Evolutionary conservation across 2,329 filamentous ascomycete genomes (phyloP).

Genomic region (Trichoderma sp.): DNA sequence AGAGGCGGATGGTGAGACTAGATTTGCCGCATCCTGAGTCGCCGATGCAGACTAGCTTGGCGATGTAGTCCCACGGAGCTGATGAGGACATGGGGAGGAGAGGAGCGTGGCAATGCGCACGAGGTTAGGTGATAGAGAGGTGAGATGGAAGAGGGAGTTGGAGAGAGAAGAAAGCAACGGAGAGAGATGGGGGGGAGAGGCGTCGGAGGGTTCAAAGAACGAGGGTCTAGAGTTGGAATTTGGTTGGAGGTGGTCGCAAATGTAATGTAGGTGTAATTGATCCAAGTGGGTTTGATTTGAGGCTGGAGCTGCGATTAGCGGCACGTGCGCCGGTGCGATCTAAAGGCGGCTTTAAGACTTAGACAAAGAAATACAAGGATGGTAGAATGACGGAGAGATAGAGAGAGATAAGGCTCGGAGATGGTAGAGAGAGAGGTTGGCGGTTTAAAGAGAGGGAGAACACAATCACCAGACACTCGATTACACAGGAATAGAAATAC

Average conservation of each 20-base stretch:
- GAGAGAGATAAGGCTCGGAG: neutral
- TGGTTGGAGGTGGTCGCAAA: neutral
- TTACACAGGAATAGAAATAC: slow-evolving; percentile 3
- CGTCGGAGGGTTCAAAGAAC: neutral
- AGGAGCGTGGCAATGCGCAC: neutral
- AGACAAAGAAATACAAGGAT: neutral
- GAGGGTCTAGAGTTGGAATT: neutral
- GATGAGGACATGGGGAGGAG: slow-evolving; percentile 50
- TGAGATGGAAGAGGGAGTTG: neutral
- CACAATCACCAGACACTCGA: neutral
- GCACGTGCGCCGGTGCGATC: slow-evolving; percentile 5
- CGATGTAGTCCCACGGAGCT: slow-evolving; percentile 93
- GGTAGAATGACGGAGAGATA: neutral
- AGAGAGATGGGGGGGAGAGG: neutral
- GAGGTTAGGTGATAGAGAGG: neutral
- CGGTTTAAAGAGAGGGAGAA: neutral
- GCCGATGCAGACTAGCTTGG: slow-evolving; percentile 96
- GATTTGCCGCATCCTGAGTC: slow-evolving; percentile 97
- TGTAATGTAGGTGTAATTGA: slow-evolving; percentile 3
- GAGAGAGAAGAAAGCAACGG: neutral
- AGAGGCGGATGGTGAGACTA: slow-evolving; percentile 88
- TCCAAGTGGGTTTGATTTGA: slow-evolving; percentile 10
- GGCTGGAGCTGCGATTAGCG: slow-evolving; percentile 7
- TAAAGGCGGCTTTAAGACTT: neutral
- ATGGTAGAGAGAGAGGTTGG: neutral